phyloP scores from a whole-genome alignment of 2,329 filamentous ascomycete genomes.

The Fusarium sp. region DNA sequence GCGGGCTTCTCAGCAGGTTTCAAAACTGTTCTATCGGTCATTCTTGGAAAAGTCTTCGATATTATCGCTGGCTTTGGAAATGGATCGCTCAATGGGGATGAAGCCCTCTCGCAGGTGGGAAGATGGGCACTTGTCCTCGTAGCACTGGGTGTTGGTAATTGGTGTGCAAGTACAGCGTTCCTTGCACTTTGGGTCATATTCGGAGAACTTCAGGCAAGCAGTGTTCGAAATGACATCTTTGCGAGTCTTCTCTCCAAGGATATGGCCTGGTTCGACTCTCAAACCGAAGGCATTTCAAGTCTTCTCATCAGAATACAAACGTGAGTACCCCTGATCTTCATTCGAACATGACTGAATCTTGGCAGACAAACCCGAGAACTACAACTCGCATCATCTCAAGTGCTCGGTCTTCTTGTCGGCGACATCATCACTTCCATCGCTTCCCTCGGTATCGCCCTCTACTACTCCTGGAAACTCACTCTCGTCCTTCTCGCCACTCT shows the following conservation, averaged over 20 bases:
- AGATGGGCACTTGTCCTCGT: constrained; percentile 73
- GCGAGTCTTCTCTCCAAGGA: constrained; percentile 76
- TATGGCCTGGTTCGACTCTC: constrained; percentile 84
- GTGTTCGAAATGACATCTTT: constrained; percentile 75
- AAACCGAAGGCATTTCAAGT: constrained; percentile 77
- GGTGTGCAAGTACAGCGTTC: constrained; percentile 75
- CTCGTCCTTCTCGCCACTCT: constrained; percentile 80
- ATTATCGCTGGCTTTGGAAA: constrained; percentile 75
- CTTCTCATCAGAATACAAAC: constrained; percentile 79
- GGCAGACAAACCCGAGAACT: constrained; percentile 85
- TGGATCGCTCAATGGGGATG: constrained; percentile 60
- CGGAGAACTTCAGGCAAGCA: constrained; percentile 82
- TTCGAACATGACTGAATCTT: not conserved
- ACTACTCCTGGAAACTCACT: constrained; percentile 86
- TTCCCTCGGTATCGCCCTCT: constrained; percentile 79
- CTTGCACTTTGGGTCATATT: constrained; percentile 80
- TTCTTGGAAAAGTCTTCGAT: constrained; percentile 82
- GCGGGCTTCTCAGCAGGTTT: constrained; percentile 71
- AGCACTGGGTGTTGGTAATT: constrained; percentile 72
- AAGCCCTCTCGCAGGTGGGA: constrained; percentile 68
- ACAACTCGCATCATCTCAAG: constrained; percentile 82
- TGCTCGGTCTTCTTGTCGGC: constrained; percentile 77
- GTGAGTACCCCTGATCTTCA: constrained; percentile 59
- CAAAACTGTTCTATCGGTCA: constrained; percentile 73
- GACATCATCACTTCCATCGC: constrained; percentile 73